A percentile compares a stretch with the other conserved stretches of the same genome.
phyloP scores from a whole-genome alignment of 306 rosid species.

The Potentilla sterilis region DNA sequence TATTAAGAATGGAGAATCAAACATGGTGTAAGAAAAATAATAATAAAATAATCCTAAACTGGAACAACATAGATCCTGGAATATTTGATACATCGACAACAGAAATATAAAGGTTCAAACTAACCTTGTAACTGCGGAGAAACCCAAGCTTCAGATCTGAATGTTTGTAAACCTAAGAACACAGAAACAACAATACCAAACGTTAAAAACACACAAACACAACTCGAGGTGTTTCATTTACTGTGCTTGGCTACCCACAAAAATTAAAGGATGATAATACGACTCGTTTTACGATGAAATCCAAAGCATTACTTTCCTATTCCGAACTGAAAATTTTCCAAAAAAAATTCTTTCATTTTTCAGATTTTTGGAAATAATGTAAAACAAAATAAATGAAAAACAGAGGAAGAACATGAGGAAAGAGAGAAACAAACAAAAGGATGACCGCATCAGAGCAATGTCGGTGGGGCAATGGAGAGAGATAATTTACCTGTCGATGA shows the following conservation, averaged over 20 bases:
- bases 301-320: background rate
- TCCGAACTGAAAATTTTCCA: slow-evolving; percentile 8
- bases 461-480: slow-evolving; percentile 15
- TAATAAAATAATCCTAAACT: background rate
- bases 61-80: slow-evolving; percentile 39
- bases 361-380: background rate
- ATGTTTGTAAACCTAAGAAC: slow-evolving; percentile 27
- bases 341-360: background rate
- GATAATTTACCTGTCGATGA: slow-evolving; percentile 3
- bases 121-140: slow-evolving; percentile 22
- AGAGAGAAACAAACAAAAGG: background rate
- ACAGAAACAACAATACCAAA: slow-evolving; percentile 20
- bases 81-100: slow-evolving; percentile 6
- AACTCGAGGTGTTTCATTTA: slow-evolving; percentile 10
- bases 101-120: slow-evolving; percentile 18
- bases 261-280: slow-evolving; percentile 13
- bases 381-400: background rate
- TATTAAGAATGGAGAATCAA: slow-evolving; percentile 26
- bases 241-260: slow-evolving; percentile 22
- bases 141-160: slow-evolving; percentile 61
- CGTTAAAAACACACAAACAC: slow-evolving; percentile 20
- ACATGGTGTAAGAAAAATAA: background rate
- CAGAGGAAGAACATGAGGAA: background rate
- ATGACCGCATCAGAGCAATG: slow-evolving; percentile 7
- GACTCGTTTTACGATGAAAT: background rate